Percentiles rank a stretch among this genome's conserved stretches.
Conservation (phyloP, 2,329 filamentous ascomycete genomes). For the Fusarium beomiforme region DNA sequence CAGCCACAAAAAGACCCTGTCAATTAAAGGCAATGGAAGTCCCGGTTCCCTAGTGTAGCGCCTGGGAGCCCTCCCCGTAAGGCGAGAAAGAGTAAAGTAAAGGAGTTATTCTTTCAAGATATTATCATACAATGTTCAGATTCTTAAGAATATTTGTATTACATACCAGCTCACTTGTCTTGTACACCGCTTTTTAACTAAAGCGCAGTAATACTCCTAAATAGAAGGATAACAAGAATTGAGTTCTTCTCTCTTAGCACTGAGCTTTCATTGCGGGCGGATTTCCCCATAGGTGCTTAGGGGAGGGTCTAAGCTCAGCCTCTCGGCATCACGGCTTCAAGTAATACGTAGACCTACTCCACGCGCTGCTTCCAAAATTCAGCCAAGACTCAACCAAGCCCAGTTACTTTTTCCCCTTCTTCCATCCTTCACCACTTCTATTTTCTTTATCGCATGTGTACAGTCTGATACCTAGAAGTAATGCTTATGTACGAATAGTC, state of each 20-base stretch:
- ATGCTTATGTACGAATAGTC: slow-evolving; percentile 36
- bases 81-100: background rate
- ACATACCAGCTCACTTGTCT: too few relatives aligned
- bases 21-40: slow-evolving; percentile 24
- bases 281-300: slow-evolving; percentile 30
- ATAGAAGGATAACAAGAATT: background rate
- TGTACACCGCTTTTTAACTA: too few relatives aligned
- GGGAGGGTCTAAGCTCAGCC: slow-evolving; percentile 40
- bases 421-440: slow-evolving; percentile 14
- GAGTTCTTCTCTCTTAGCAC: background rate
- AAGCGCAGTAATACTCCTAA: accelerated
- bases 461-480: slow-evolving; percentile 29
- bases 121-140: background rate
- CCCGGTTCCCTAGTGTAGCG: slow-evolving; percentile 6
- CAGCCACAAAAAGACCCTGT: slow-evolving; percentile 42
- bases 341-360: slow-evolving; percentile 42
- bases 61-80: background rate
- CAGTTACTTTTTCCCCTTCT: slow-evolving; percentile 26
- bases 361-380: slow-evolving; percentile 42
- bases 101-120: too few relatives aligned
- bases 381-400: slow-evolving; percentile 29
- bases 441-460: slow-evolving; percentile 11
- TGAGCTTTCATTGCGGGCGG: background rate
- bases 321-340: slow-evolving; percentile 45
- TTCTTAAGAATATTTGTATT: too few relatives aligned